Percentiles rank a stretch among this genome's conserved stretches.
Conservation (phyloP, 257 asterid species). For the Ilex asprella region DNA sequence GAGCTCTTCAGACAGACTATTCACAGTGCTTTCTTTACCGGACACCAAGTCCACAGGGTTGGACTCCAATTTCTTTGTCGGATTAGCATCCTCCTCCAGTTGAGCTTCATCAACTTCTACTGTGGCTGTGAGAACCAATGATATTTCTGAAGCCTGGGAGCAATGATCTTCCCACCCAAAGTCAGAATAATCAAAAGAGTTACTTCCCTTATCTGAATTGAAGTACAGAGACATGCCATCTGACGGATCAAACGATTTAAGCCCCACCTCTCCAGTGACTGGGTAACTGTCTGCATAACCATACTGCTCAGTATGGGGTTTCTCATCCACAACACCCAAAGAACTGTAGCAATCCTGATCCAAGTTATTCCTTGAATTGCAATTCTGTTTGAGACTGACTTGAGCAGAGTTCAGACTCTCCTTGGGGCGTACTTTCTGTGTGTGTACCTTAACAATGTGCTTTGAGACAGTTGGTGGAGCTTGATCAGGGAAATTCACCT, state of each 20-base stretch:
- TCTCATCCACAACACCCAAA: constrained; percentile 45
- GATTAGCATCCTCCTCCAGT: constrained; percentile 33
- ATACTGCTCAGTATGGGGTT: constrained; percentile 46
- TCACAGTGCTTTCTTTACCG: constrained; percentile 17
- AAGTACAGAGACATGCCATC: constrained; percentile 46
- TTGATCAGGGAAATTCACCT: constrained; percentile 84
- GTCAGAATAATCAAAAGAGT: constrained; percentile 73
- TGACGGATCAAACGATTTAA: constrained; percentile 33
- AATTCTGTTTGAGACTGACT: constrained; percentile 7
- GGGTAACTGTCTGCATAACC: constrained; percentile 24
- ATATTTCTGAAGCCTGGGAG: constrained; percentile 62
- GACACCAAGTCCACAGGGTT: constrained; percentile 18
- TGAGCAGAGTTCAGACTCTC: constrained; percentile 10
- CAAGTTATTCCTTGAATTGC: constrained; percentile 7
- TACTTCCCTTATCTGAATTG: constrained; percentile 78
- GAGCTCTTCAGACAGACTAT: constrained; percentile 36
- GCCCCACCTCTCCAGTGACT: constrained; percentile 29
- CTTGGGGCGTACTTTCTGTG: constrained; percentile 23
- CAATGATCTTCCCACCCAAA: constrained; percentile 70
- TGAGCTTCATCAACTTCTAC: constrained; percentile 46
- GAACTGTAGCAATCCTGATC: constrained; percentile 28
- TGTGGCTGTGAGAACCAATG: constrained; percentile 56
- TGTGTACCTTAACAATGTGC: constrained; percentile 27
- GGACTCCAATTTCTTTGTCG: constrained; percentile 48
- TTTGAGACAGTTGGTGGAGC: constrained; percentile 34